These are phyloP conservation scores for Melocanna baccifera DNA, from an alignment of 176 grass and related monocot species.

Conservation along the genomic window DNA sequence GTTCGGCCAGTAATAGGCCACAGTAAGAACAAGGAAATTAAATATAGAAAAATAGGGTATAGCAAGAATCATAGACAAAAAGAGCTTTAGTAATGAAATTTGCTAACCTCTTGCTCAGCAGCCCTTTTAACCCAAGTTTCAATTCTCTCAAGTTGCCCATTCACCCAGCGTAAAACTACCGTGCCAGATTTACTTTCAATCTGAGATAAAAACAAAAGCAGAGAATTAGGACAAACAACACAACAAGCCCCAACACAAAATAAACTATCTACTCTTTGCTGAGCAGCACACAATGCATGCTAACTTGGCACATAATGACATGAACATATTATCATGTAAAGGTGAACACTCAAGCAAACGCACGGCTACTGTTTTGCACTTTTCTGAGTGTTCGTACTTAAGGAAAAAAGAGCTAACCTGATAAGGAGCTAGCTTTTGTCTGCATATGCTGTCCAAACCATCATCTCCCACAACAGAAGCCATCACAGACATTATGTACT, in stretches of 20 bases:
- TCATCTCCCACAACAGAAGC: constrained; percentile 75
- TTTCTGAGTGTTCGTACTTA: neutral
- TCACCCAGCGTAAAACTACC: constrained; percentile 87
- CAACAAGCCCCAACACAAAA: constrained; percentile 21
- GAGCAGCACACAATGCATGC: neutral
- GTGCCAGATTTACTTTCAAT: constrained; percentile 88
- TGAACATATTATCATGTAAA: constrained; percentile 8
- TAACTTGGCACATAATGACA: neutral
- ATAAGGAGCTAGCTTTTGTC: constrained; percentile 70
- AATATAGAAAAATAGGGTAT: neutral
- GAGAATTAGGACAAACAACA: constrained; percentile 17
- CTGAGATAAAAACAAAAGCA: constrained; percentile 35
- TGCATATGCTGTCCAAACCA: constrained; percentile 68
- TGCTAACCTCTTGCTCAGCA: constrained; percentile 80
- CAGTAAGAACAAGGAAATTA: neutral
- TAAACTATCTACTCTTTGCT: neutral
- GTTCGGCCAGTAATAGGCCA: neutral
- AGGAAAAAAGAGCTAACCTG: constrained; percentile 55
- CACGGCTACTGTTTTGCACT: neutral
- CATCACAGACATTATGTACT: constrained; percentile 79
- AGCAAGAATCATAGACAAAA: neutral
- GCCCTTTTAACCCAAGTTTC: constrained; percentile 87
- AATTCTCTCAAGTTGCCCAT: constrained; percentile 91
- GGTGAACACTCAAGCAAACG: constrained; percentile 21
- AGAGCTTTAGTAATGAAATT: neutral